A percentile compares a stretch with the other conserved stretches of the same genome.
Conservation (phyloP, 2,329 filamentous ascomycete species). For the Paecilomyces sp. region DNA sequence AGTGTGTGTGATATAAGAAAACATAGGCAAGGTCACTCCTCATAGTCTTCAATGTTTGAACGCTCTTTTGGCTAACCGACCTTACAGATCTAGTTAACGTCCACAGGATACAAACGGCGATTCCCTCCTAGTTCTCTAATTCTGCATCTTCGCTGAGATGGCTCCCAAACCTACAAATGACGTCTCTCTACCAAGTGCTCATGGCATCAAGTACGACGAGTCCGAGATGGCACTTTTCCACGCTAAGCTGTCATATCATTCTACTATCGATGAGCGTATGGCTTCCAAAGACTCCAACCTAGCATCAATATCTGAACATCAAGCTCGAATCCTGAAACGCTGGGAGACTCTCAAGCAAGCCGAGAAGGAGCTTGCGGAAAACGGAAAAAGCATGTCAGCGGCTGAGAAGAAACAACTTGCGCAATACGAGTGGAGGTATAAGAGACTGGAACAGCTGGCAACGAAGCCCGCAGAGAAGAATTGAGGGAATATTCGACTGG, state of each 20-base stretch:
- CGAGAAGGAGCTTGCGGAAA: slow-evolving; percentile 25
- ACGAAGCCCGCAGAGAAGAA: slow-evolving; percentile 13
- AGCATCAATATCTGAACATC: slow-evolving; percentile 24
- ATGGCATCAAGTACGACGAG: slow-evolving; percentile 28
- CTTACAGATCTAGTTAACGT: background rate
- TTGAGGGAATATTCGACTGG: slow-evolving; percentile 2
- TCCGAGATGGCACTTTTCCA: slow-evolving; percentile 31
- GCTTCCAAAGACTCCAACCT: slow-evolving; percentile 25
- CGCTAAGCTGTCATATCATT: slow-evolving; percentile 27
- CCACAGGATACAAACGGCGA: background rate
- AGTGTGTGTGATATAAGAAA: background rate
- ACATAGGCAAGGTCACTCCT: background rate
- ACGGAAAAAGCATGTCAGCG: slow-evolving; percentile 21
- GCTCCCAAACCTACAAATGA: background rate
- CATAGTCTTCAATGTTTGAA: background rate
- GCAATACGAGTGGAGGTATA: slow-evolving; percentile 29
- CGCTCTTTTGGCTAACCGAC: background rate
- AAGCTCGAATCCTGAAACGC: slow-evolving; percentile 25
- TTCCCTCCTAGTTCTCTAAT: background rate
- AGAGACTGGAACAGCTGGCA: slow-evolving; percentile 23
- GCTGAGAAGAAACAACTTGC: slow-evolving; percentile 24
- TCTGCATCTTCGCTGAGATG: background rate
- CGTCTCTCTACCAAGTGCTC: slow-evolving; percentile 21
- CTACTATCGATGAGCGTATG: slow-evolving; percentile 26
- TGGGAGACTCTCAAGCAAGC: slow-evolving; percentile 28